These are phyloP conservation scores for Arctium lappa DNA, from an alignment of 129 eudicot species.

Conservation along the genomic window DNA sequence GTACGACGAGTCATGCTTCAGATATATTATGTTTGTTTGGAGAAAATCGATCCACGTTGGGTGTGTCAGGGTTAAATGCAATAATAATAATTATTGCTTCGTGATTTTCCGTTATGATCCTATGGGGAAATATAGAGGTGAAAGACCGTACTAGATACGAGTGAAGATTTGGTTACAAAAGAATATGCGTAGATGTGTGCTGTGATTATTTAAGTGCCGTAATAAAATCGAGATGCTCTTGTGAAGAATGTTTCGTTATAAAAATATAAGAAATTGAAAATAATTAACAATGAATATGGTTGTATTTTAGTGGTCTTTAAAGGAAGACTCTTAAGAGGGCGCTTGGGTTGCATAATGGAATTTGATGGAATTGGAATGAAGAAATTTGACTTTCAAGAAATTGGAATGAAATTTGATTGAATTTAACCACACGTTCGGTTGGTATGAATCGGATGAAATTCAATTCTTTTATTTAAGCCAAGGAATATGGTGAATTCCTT, in stretches of 20 bases:
- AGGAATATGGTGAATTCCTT: too few relatives aligned
- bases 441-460: too few relatives aligned
- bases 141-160: constrained; percentile 40
- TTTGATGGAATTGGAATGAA: too few relatives aligned
- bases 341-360: too few relatives aligned
- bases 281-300: background rate
- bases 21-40: constrained; percentile 74
- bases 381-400: too few relatives aligned
- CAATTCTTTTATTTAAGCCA: too few relatives aligned
- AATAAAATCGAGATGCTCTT: background rate
- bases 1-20: too few relatives aligned
- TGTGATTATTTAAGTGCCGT: background rate
- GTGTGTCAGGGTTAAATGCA: constrained; percentile 58
- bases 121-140: constrained; percentile 48
- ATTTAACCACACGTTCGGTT: too few relatives aligned
- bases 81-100: constrained; percentile 22
- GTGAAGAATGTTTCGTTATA: background rate
- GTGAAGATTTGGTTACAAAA: background rate
- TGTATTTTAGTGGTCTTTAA: background rate
- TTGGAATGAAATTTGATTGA: too few relatives aligned
- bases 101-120: constrained; percentile 61
- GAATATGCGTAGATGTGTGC: background rate
- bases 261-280: background rate
- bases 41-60: constrained; percentile 38
- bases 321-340: background rate